These are phyloP conservation scores for Citrus sp. DNA, from an alignment of 345 rosid genomes.

Conservation along the genomic window DNA sequence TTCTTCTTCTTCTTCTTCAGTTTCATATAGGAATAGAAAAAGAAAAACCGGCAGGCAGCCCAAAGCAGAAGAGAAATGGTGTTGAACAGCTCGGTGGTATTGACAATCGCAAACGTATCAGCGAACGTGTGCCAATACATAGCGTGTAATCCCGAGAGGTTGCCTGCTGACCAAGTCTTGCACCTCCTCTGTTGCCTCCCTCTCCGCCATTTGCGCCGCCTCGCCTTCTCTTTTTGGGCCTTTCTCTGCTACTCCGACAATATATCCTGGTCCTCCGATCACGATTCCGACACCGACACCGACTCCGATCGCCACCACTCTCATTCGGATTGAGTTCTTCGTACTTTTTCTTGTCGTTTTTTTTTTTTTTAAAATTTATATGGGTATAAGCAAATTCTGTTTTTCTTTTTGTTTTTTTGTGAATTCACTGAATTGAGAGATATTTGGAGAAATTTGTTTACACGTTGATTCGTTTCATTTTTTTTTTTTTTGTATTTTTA, in stretches of 20 bases:
- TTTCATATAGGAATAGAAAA: too few relatives aligned
- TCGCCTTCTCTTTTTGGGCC: constrained; percentile 52
- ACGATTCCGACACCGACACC: constrained; percentile 5
- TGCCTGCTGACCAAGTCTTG: constrained; percentile 61
- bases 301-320: not conserved
- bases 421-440: too few relatives aligned
- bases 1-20: too few relatives aligned
- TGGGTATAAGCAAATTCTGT: not conserved
- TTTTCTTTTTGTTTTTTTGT: too few relatives aligned
- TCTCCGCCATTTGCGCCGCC: constrained; percentile 55
- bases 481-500: too few relatives aligned
- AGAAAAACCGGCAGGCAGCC: not conserved
- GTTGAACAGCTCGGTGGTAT: constrained; percentile 61
- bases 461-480: too few relatives aligned
- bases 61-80: constrained; percentile 43
- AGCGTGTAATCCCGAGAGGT: constrained; percentile 84
- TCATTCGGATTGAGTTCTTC: constrained; percentile 38
- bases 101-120: constrained; percentile 57
- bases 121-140: constrained; percentile 74
- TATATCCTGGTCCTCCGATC: constrained; percentile 2
- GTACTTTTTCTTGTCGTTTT: not conserved
- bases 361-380: not conserved
- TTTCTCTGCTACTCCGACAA: constrained; percentile 52
- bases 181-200: constrained; percentile 64
- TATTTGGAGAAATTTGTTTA: too few relatives aligned